phyloP scores from a whole-genome alignment of 805 yeast genomes.

The Wickerhamomyces chambardii region DNA sequence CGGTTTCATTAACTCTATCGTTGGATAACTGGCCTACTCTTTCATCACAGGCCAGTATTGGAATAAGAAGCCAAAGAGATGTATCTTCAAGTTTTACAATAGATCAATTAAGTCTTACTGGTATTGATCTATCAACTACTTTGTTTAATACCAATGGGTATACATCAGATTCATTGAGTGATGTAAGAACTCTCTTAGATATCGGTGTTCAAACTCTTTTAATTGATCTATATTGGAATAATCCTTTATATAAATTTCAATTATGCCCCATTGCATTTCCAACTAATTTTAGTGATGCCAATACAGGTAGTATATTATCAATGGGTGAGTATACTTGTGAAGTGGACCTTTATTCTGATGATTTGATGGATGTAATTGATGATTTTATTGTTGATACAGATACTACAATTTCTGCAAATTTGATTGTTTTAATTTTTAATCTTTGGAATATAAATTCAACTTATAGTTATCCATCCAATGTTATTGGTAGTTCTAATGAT shows the following conservation, averaged over 20 bases:
- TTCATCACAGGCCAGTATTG: constrained; percentile 22
- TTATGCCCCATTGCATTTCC: constrained; percentile 43
- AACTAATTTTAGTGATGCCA: constrained; percentile 8
- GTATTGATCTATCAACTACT: constrained; percentile 25
- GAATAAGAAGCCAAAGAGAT: constrained; percentile 38
- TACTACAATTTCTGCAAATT: constrained; percentile 34
- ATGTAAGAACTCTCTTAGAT: constrained; percentile 23
- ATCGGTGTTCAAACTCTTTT: constrained; percentile 38
- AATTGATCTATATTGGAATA: constrained; percentile 51
- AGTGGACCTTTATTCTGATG: constrained; percentile 14
- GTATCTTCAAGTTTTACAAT: constrained; percentile 28
- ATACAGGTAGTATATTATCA: constrained; percentile 1
- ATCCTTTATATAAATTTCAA: constrained; percentile 38
- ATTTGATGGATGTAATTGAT: constrained; percentile 20
- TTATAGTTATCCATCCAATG: constrained; percentile 1
- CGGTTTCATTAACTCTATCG: too few species aligned
- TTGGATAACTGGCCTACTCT: constrained; percentile 24
- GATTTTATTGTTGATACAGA: constrained; percentile 30
- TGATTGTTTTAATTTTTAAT: constrained; percentile 31
- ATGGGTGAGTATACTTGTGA: constrained; percentile 15
- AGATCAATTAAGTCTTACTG: constrained; percentile 28
- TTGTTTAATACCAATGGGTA: constrained; percentile 25
- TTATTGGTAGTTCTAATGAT: constrained; percentile 8
- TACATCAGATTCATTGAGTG: constrained; percentile 18
- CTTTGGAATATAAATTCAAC: constrained; percentile 16